A percentile compares a stretch with the other conserved stretches of the same genome.
phyloP scores from a whole-genome alignment of 2,329 filamentous ascomycete genomes.

The Waltergamsia citrina region DNA sequence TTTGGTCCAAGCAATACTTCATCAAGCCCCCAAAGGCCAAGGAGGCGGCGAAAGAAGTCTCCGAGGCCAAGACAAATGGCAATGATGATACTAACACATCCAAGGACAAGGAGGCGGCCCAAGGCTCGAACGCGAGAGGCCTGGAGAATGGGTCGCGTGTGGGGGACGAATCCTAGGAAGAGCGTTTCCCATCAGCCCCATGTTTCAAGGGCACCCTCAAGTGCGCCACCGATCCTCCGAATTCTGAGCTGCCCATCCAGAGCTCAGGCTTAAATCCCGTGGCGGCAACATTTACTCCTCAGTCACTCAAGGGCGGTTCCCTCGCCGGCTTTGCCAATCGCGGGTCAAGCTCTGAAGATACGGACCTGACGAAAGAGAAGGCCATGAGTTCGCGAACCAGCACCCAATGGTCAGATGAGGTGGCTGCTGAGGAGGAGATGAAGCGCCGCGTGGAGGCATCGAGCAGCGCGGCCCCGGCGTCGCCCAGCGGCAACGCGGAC shows the following conservation, averaged over 20 bases:
- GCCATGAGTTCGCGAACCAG: constrained; percentile 1
- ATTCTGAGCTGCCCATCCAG: background rate
- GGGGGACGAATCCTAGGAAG: too few species aligned
- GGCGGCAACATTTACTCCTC: constrained; percentile 6
- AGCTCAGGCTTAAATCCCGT: constrained; percentile 3
- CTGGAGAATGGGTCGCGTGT: too few species aligned
- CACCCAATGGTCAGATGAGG: constrained; percentile 18
- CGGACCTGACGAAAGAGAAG: background rate
- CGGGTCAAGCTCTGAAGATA: constrained; percentile 4
- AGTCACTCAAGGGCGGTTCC: background rate
- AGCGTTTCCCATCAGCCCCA: too few species aligned
- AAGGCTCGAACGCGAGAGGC: background rate
- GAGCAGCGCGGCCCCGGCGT: too few species aligned
- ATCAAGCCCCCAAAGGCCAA: constrained; percentile 1
- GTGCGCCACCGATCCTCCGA: too few species aligned
- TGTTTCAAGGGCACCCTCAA: too few species aligned
- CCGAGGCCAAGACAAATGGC: background rate
- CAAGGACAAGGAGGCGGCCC: background rate
- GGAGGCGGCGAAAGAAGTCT: background rate
- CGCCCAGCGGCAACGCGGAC: constrained; percentile 1
- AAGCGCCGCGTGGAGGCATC: background rate
- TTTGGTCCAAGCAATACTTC: constrained; percentile 51
- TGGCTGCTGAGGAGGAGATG: constrained; percentile 13
- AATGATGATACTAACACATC: background rate
- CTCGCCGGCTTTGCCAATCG: background rate